Evolutionary conservation across 495 filamentous ascomycete genomes (phyloP), one percentile per base, ranked within the genome.

Genomic region (Penicillium soppii): DNA sequence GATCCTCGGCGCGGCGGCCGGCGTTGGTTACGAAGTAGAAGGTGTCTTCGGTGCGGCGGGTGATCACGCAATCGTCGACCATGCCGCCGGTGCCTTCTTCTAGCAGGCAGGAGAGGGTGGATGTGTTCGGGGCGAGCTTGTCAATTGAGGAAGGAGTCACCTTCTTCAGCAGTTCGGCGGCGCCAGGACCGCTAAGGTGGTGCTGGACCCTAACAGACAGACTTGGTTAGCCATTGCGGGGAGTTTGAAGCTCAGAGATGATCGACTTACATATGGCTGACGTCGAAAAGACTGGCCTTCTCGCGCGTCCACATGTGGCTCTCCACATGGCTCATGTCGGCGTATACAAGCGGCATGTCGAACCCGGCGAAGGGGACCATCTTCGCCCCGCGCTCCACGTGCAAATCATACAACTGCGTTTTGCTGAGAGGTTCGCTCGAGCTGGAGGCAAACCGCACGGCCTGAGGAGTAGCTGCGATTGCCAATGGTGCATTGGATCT

Each of bases 11-110:
- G 35, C 89, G 78, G 65, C 92, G 95, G 17, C 79, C 94, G n/a
- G 94, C 94, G 68, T 98, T 98, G 23, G 92, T 96, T 42, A 98
- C 94, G 30, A 97, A 78, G 70, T 97, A 96, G 71, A 95, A 96
- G 27, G 68, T 59, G 35, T 87, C 82, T 13, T 80, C 78, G 12
- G 74, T 75, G 8, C 91, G 76, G 48, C 85, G 74, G 17, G 91
- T 95, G 58, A 98, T 86, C 47, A 98, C 86, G 7, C 86, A 88
- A 68, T 98, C 94, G 61, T 98, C 94, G 22, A 96, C 82, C 52
- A 97, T 96, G 13, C 94, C 92, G 27, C 94, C 94, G 0, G 87
- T 92, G 0, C 74, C 75, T 3, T 85, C 82, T 58, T 85, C 84
- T 25, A 98, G 75, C 16, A 98, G 73, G n/a, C 82, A 83, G 7